A percentile compares a stretch with the other conserved stretches of the same genome.
Evolutionary conservation across 306 rosid species (phyloP).

Genomic region (Elaeagnus macrophylla): DNA sequence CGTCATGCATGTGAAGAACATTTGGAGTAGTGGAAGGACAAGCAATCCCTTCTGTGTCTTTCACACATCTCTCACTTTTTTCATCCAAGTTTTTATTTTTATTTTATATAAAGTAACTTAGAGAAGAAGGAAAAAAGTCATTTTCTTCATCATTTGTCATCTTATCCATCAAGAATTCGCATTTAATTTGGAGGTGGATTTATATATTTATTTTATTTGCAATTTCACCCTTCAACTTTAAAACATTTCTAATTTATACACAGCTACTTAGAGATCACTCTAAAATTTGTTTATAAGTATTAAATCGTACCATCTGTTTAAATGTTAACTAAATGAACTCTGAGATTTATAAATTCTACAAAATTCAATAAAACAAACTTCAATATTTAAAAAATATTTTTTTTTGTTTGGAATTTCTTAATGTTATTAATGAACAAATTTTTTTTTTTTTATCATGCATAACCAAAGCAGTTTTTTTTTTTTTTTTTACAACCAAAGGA

Average conservation of each 20-base stretch:
- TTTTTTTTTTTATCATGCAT: not conserved
- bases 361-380: too few species aligned
- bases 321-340: too few species aligned
- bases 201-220: conserved; percentile 21
- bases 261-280: too few species aligned
- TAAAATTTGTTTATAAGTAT: too few species aligned
- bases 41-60: conserved; percentile 76
- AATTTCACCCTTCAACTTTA: conserved; percentile 16
- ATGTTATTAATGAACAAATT: not conserved
- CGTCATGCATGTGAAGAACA: conserved; percentile 37
- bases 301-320: too few species aligned
- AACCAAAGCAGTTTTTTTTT: not conserved
- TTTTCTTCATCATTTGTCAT: not conserved
- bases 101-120: conserved; percentile 18
- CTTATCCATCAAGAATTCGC: not conserved
- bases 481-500: not conserved
- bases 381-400: too few species aligned
- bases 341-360: too few species aligned
- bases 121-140: not conserved
- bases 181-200: not conserved
- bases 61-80: conserved; percentile 37
- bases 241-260: not conserved
- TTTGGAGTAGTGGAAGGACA: conserved; percentile 38
- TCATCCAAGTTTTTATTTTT: not conserved
- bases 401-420: too few species aligned